A percentile compares a stretch with the other conserved stretches of the same genome.
These are phyloP conservation scores for Filobasidium floriforme DNA, from an alignment of 768 basidiomycete species.

Conservation along the genomic window DNA sequence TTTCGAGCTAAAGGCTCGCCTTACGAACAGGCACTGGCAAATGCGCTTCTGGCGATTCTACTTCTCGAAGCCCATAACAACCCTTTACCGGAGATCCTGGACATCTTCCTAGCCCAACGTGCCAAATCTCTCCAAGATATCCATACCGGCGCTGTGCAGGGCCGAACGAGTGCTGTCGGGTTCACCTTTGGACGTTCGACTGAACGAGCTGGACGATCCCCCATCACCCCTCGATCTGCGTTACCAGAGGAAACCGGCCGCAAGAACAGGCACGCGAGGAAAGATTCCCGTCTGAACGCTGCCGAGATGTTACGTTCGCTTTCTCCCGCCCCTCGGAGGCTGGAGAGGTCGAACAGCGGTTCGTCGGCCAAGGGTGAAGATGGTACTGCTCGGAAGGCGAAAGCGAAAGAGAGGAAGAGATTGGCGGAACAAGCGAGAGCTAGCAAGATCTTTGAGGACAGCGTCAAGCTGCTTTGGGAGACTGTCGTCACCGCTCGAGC, in stretches of 20 bases:
- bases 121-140: conserved; percentile 36
- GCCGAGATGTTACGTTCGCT: conserved; percentile 13
- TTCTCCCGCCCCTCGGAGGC: conserved; percentile 15
- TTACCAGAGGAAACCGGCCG: neutral
- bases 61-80: conserved; percentile 66
- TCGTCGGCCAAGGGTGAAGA: neutral
- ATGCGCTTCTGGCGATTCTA: conserved; percentile 68
- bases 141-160: conserved; percentile 10
- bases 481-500: conserved; percentile 25
- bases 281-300: conserved; percentile 20
- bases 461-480: conserved; percentile 28
- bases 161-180: neutral
- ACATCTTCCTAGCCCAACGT: conserved; percentile 61
- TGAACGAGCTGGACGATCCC: neutral
- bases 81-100: conserved; percentile 65
- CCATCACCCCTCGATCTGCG: neutral
- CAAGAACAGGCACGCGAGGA: conserved; percentile 21
- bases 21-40: neutral
- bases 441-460: conserved; percentile 23
- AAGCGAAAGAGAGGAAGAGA: conserved; percentile 5
- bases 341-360: neutral
- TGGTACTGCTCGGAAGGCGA: neutral
- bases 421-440: conserved; percentile 23
- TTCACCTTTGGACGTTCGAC: neutral
- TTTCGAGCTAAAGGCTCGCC: too few relatives aligned